Percentiles rank a stretch among this genome's conserved stretches.
These are phyloP conservation scores for Fusarium sp. DNA, from an alignment of 2,329 filamentous ascomycete species.

Conservation along the genomic window DNA sequence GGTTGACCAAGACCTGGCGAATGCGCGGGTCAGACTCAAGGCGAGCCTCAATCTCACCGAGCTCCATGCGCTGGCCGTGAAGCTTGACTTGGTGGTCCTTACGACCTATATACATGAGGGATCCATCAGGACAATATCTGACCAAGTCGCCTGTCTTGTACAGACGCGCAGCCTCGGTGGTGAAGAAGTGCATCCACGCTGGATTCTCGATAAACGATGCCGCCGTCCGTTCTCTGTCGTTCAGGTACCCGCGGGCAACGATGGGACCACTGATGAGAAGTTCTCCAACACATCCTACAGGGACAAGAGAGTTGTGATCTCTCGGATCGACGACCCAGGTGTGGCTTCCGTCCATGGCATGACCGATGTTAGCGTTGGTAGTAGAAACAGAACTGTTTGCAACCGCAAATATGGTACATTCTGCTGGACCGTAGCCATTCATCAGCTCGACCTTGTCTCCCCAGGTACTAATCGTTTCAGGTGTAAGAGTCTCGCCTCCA, in stretches of 20 bases:
- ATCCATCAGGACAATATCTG: constrained; percentile 51
- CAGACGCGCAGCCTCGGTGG: not conserved
- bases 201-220: constrained; percentile 3
- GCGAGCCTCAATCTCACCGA: constrained; percentile 54
- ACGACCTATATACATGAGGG: constrained; percentile 58
- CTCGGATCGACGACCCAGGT: constrained; percentile 33
- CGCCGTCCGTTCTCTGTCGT: not conserved
- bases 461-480: constrained; percentile 30
- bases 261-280: constrained; percentile 34
- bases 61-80: constrained; percentile 62
- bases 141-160: constrained; percentile 62
- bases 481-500: constrained; percentile 32
- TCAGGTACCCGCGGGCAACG: constrained; percentile 8
- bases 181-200: not conserved
- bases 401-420: constrained; percentile 25
- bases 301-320: constrained; percentile 27
- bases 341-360: not conserved
- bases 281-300: constrained; percentile 31
- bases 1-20: constrained; percentile 55
- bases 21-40: constrained; percentile 62
- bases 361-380: constrained; percentile 14
- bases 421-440: constrained; percentile 39
- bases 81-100: constrained; percentile 50
- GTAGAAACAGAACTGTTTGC: not conserved
- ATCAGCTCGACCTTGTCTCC: constrained; percentile 25